A percentile compares a stretch with the other conserved stretches of the same genome.
Evolutionary conservation across 306 rosid genomes (phyloP).

Genomic region (Lathyrus tuberosus): DNA sequence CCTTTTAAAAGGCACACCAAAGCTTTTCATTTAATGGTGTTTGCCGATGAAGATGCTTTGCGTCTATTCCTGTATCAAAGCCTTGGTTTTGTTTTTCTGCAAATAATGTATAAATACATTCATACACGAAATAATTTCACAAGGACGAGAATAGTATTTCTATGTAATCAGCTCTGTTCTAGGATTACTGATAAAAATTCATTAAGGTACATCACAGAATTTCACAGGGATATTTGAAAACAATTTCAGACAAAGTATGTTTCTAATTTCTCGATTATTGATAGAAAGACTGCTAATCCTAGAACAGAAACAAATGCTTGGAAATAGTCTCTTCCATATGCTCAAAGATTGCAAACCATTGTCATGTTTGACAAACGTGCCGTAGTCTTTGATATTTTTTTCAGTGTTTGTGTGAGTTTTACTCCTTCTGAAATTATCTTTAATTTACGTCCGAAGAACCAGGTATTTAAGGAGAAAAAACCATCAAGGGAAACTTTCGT

Average conservation of each 20-base stretch:
- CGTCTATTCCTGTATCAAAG: constrained; percentile 7
- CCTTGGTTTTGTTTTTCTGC: not conserved
- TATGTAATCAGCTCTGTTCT: constrained; percentile 14
- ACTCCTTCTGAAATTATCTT: constrained; percentile 28
- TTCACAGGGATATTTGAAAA: constrained; percentile 22
- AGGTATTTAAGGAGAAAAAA: constrained; percentile 93
- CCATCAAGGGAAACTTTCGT: constrained; percentile 84
- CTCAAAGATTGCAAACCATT: constrained; percentile 29
- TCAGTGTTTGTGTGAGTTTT: constrained; percentile 26
- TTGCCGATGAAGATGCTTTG: constrained; percentile 1
- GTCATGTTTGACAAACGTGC: not conserved
- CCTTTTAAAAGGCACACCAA: not conserved
- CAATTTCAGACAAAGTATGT: constrained; percentile 11
- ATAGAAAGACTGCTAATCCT: not conserved
- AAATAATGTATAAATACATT: not conserved
- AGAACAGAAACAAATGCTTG: constrained; percentile 18
- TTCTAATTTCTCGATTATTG: constrained; percentile 11
- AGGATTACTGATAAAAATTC: not conserved
- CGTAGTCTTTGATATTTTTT: constrained; percentile 13
- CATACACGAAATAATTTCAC: not conserved
- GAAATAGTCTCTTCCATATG: constrained; percentile 10
- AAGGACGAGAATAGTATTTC: not conserved
- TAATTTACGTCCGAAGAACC: constrained; percentile 44
- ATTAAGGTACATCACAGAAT: not conserved
- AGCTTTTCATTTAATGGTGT: constrained; percentile 16